These are phyloP conservation scores for Lentinula aciculospora DNA, from an alignment of 768 basidiomycete genomes.

Conservation along the genomic window DNA sequence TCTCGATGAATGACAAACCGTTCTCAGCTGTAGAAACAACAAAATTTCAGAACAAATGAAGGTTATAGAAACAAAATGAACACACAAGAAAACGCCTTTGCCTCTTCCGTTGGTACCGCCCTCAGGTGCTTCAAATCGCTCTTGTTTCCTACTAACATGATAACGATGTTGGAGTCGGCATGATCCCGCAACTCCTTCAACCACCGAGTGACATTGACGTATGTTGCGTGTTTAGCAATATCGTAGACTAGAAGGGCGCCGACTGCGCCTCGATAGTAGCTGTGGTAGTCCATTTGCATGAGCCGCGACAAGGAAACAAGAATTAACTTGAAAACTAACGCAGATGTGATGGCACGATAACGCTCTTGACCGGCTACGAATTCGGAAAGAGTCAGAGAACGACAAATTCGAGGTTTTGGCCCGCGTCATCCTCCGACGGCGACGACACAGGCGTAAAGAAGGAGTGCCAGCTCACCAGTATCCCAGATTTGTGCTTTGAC, in stretches of 20 bases:
- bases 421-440: background rate
- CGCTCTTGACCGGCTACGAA: slow-evolving; percentile 87
- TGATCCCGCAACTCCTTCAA: slow-evolving; percentile 96
- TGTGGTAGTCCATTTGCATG: slow-evolving; percentile 21
- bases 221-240: slow-evolving; percentile 91
- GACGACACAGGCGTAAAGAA: background rate
- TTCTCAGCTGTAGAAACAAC: slow-evolving; percentile 62
- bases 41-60: slow-evolving; percentile 3
- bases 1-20: slow-evolving; percentile 93
- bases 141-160: slow-evolving; percentile 98
- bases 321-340: slow-evolving; percentile 36
- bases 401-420: background rate
- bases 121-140: slow-evolving; percentile 97
- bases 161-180: slow-evolving; percentile 88
- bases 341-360: slow-evolving; percentile 96
- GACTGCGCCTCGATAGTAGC: slow-evolving; percentile 96
- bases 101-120: slow-evolving; percentile 97
- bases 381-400: slow-evolving; percentile 5
- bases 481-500: slow-evolving; percentile 99
- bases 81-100: slow-evolving; percentile 84
- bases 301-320: slow-evolving; percentile 1
- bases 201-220: slow-evolving; percentile 92
- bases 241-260: slow-evolving; percentile 92
- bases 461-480: slow-evolving; percentile 61
- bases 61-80: slow-evolving; percentile 12